Percentiles rank a stretch among this genome's conserved stretches.
Conservation (phyloP, 345 rosid species). For the Sonneratia alba region DNA sequence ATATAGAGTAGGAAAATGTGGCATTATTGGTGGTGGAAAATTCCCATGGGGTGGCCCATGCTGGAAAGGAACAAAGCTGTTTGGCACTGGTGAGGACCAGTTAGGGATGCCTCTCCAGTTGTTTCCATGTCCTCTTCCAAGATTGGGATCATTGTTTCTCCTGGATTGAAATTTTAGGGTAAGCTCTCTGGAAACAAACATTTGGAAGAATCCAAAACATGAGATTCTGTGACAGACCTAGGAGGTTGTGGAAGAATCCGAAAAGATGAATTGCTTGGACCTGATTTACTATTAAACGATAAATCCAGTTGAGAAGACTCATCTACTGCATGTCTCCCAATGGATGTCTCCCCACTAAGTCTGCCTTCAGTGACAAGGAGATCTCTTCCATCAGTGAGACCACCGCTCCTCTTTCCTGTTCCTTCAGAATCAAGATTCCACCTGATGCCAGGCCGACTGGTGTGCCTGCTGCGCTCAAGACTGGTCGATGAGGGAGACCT, state of each 20-base stretch:
- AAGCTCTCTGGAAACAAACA: slow-evolving; percentile 47
- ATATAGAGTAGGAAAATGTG: slow-evolving; percentile 67
- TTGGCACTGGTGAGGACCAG: slow-evolving; percentile 71
- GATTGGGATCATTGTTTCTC: slow-evolving; percentile 50
- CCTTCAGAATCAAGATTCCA: slow-evolving; percentile 68
- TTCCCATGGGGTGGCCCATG: slow-evolving; percentile 81
- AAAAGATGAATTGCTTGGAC: slow-evolving; percentile 37
- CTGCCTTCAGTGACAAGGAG: slow-evolving; percentile 49
- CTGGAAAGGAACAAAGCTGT: slow-evolving; percentile 83
- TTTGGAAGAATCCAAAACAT: slow-evolving; percentile 37
- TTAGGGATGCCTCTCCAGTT: slow-evolving; percentile 81
- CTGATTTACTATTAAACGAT: slow-evolving; percentile 42
- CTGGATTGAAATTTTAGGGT: slow-evolving; percentile 29
- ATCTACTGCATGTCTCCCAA: slow-evolving; percentile 47
- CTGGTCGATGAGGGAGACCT: slow-evolving; percentile 76
- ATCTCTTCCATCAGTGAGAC: slow-evolving; percentile 42
- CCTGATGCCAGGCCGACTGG: slow-evolving; percentile 42
- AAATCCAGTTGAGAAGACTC: slow-evolving; percentile 55
- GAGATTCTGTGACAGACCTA: slow-evolving; percentile 62
- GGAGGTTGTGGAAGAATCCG: slow-evolving; percentile 47
- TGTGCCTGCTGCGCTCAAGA: slow-evolving; percentile 68
- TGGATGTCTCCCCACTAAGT: slow-evolving; percentile 31
- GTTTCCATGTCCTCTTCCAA: slow-evolving; percentile 81
- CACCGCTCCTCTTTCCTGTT: slow-evolving; percentile 47
- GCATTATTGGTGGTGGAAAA: slow-evolving; percentile 48